Conservation (phyloP, 2,329 filamentous ascomycete species). For the Rutstroemia sp. region DNA sequence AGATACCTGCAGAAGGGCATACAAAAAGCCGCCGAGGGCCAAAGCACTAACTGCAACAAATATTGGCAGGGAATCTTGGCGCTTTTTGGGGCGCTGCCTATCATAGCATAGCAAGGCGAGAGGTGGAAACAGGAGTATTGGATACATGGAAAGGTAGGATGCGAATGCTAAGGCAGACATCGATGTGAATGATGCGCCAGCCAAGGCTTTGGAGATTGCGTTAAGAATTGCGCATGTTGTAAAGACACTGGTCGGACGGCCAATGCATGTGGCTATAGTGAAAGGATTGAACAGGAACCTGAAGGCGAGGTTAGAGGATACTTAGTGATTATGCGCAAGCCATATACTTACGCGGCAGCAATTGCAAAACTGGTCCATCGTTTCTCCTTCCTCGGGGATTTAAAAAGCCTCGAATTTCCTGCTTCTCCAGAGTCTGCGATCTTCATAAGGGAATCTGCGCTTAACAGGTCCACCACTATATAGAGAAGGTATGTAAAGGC, state of each 20-base stretch:
- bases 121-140: slow-evolving; percentile 76
- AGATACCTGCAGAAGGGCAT: slow-evolving; percentile 62
- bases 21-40: slow-evolving; percentile 48
- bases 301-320: background rate
- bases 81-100: slow-evolving; percentile 31
- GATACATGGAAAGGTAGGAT: slow-evolving; percentile 88
- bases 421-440: slow-evolving; percentile 81
- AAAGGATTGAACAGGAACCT: slow-evolving; percentile 95
- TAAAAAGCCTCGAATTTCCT: slow-evolving; percentile 64
- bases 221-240: slow-evolving; percentile 82
- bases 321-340: background rate
- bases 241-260: slow-evolving; percentile 81
- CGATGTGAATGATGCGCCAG: slow-evolving; percentile 64
- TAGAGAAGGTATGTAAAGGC: slow-evolving; percentile 76
- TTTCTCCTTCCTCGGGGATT: slow-evolving; percentile 69
- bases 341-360: slow-evolving; percentile 61
- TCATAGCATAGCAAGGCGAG: slow-evolving; percentile 77
- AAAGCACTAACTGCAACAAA: slow-evolving; percentile 50
- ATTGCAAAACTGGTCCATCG: slow-evolving; percentile 69
- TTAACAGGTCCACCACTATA: slow-evolving; percentile 71
- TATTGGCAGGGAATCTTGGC: slow-evolving; percentile 30
- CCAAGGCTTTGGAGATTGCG: slow-evolving; percentile 72
- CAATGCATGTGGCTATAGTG: slow-evolving; percentile 84
- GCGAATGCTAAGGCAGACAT: slow-evolving; percentile 83
- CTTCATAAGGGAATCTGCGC: slow-evolving; percentile 67